Evolutionary conservation across 2,329 filamentous ascomycete species (phyloP), one percentile per base, ranked within the genome.

Genomic region (Apiospora malaysiana): DNA sequence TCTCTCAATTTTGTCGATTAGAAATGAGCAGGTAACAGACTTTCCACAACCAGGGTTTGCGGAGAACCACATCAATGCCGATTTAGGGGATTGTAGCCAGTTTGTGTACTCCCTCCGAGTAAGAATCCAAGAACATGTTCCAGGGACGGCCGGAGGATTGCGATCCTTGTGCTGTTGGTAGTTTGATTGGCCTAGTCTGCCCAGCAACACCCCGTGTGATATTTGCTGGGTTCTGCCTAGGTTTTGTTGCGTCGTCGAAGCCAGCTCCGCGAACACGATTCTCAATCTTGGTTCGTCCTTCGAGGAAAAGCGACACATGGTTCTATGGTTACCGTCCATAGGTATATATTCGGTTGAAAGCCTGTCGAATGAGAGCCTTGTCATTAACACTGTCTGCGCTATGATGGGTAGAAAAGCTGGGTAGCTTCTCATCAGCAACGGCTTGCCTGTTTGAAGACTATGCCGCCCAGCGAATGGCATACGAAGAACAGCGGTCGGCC

Each of bases 391-490:
- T n/a, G n/a, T n/a, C n/a, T n/a, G n/a, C n/a, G n/a, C n/a, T n/a
- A n/a, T n/a, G n/a, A n/a, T n/a, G n/a, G n/a, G n/a, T n/a, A n/a
- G n/a, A n/a, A n/a, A n/a, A n/a, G n/a, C n/a, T n/a, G n/a, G n/a
- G n/a, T n/a, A 43, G 2, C 9, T 8, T 8, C 2, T 43, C 42
- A 12, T 12, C 14, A 8, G 6, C 9, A 12, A 5, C 10, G 5
- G 23, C 51, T 59, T 59, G 70, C 77, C 72, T 77, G 72, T 69
- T 79, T 78, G 32, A 78, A 73, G n/a, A 79, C 73, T 45, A 79
- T 75, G 2, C 77, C 77, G 16, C 77, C 77, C 43, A 78, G 74
- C 43, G 73, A 76, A 67, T 78, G 77, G n/a, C 73, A 73, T 63
- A 77, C 75, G 47, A 79, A 79, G 21, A 78, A 72, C 10, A 78